A percentile compares a stretch with the other conserved stretches of the same genome.
Conservation (phyloP, 1,284 basidiomycete species). For the Naganishia sp. region DNA sequence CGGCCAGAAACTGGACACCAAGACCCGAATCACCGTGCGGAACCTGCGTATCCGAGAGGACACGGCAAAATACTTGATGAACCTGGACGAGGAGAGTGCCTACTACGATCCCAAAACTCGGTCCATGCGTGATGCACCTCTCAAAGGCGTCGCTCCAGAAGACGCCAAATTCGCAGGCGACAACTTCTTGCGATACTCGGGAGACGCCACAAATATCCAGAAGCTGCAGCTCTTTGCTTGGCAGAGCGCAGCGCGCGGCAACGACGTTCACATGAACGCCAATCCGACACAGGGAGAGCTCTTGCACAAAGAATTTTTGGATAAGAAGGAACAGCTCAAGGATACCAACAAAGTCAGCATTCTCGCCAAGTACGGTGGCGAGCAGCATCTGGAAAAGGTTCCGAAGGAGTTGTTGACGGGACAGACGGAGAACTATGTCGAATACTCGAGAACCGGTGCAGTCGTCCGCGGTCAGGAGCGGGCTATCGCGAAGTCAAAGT, state of each 20-base stretch:
- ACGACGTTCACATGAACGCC: constrained; percentile 92
- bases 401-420: constrained; percentile 88
- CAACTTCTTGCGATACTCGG: constrained; percentile 87
- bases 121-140: constrained; percentile 96
- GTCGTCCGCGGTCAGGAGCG: constrained; percentile 89
- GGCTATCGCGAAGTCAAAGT: constrained; percentile 82
- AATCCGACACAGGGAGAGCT: constrained; percentile 95
- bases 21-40: constrained; percentile 95
- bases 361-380: constrained; percentile 88
- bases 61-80: constrained; percentile 98
- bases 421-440: constrained; percentile 96
- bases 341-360: constrained; percentile 84
- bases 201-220: constrained; percentile 88
- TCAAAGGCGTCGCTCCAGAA: constrained; percentile 72
- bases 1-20: constrained; percentile 95
- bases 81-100: constrained; percentile 90
- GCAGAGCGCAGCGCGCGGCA: constrained; percentile 90
- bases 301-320: constrained; percentile 82
- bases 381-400: constrained; percentile 81
- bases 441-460: constrained; percentile 90
- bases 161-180: constrained; percentile 93
- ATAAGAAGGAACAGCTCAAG: constrained; percentile 89
- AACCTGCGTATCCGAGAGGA: constrained; percentile 99
- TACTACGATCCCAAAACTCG: constrained; percentile 99
- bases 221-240: constrained; percentile 94